These are phyloP conservation scores for Phascolomyces articulosus DNA, from an alignment of 371 early-diverging fungal species.

Conservation along the genomic window DNA sequence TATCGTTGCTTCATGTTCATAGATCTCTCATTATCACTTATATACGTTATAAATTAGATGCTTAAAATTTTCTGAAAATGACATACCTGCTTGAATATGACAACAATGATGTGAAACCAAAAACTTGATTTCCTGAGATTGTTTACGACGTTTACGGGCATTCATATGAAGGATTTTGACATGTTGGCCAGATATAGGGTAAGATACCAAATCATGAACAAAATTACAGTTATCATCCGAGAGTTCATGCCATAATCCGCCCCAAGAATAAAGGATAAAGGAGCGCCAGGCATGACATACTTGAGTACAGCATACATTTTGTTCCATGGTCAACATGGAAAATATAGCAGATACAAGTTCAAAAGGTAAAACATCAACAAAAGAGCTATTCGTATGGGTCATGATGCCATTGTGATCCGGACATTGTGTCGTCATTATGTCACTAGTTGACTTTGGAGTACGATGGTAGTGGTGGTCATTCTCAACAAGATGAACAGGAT, in stretches of 20 bases:
- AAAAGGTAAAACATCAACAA: not conserved
- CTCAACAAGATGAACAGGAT: no score
- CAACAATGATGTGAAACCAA: not conserved
- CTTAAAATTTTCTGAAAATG: not conserved
- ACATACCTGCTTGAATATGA: not conserved
- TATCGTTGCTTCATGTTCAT: no score
- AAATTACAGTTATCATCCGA: constrained; percentile 3
- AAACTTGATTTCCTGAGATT: not conserved
- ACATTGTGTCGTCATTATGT: no score
- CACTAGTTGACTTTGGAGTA: no score
- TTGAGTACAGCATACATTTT: constrained; percentile 7
- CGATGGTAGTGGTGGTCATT: no score
- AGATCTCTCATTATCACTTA: no score
- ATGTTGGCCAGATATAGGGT: not conserved
- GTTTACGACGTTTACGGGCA: constrained; percentile 1
- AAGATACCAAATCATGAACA: not conserved
- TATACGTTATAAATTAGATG: no score
- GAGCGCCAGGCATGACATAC: constrained; percentile 8
- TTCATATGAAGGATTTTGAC: not conserved
- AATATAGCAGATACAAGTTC: constrained; percentile 10
- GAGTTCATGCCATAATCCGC: constrained; percentile 5
- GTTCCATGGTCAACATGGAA: not conserved
- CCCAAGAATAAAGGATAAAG: not conserved
- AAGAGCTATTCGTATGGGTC: not conserved
- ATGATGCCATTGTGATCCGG: not conserved